These are phyloP conservation scores for Pichia sp. DNA, from an alignment of 1,139 yeast genomes.

Conservation along the genomic window DNA sequence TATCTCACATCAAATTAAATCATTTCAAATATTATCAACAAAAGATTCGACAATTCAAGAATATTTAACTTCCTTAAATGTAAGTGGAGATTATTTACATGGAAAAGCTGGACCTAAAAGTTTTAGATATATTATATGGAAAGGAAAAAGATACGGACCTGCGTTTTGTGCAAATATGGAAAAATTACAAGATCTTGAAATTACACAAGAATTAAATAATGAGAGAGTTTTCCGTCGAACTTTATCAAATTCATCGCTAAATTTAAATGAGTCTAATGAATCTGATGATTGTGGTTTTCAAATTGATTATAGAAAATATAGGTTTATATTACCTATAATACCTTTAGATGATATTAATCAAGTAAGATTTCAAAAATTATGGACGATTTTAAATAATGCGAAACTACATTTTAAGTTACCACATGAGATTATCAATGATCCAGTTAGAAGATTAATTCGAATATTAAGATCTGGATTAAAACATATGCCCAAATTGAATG, in stretches of 20 bases:
- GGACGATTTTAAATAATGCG: conserved; percentile 17
- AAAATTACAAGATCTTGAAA: conserved; percentile 5
- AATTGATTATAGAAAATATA: background rate
- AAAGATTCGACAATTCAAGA: conserved; percentile 12
- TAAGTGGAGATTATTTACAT: conserved; percentile 21
- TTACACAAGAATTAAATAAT: conserved; percentile 7
- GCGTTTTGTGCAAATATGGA: conserved; percentile 17
- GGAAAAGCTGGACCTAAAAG: conserved; percentile 20
- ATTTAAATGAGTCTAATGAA: background rate
- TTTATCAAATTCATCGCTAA: too few relatives aligned
- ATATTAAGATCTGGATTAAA: conserved; percentile 9
- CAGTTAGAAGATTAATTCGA: conserved; percentile 9
- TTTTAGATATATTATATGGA: conserved; percentile 14
- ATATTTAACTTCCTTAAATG: conserved; percentile 16
- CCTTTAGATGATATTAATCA: background rate
- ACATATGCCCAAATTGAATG: conserved; percentile 2
- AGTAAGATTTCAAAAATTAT: conserved; percentile 5
- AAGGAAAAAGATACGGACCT: conserved; percentile 18
- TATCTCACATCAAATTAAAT: conserved; percentile 10
- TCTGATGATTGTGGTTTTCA: background rate
- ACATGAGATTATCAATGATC: conserved; percentile 11
- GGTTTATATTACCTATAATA: conserved; percentile 2
- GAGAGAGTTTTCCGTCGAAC: background rate
- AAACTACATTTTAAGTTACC: conserved; percentile 21
- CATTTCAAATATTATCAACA: conserved; percentile 12